These are phyloP conservation scores for Debaryomyces sp. DNA, from an alignment of 1,139 yeast genomes.

Conservation along the genomic window DNA sequence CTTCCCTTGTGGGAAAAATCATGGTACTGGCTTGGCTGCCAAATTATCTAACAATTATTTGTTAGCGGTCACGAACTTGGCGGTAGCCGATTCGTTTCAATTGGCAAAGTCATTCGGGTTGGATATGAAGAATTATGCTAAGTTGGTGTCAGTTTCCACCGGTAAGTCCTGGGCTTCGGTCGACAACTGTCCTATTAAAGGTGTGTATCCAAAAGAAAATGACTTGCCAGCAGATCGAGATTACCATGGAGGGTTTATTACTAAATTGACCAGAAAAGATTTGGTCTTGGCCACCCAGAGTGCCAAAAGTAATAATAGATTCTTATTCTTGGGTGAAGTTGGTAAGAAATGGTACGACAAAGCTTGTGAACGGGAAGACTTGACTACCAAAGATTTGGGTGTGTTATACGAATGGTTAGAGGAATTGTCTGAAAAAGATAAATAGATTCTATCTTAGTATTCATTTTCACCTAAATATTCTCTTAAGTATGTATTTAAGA, in stretches of 20 bases:
- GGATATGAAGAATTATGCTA: constrained; percentile 51
- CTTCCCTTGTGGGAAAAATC: constrained; percentile 54
- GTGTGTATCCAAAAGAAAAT: constrained; percentile 46
- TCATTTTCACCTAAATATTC: neutral
- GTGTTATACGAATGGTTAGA: constrained; percentile 52
- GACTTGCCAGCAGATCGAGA: constrained; percentile 51
- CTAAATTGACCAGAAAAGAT: constrained; percentile 58
- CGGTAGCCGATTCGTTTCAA: constrained; percentile 63
- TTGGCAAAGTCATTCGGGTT: constrained; percentile 58
- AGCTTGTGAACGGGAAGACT: constrained; percentile 47
- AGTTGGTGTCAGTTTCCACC: constrained; percentile 58
- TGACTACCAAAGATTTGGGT: constrained; percentile 48
- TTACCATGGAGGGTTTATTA: constrained; percentile 57
- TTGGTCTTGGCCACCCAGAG: constrained; percentile 56
- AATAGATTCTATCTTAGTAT: neutral
- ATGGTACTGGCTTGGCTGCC: constrained; percentile 62
- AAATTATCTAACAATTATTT: constrained; percentile 61
- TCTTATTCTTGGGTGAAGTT: constrained; percentile 45
- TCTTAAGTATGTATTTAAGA: neutral
- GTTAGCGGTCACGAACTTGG: constrained; percentile 59
- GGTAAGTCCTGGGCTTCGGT: constrained; percentile 66
- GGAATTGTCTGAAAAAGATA: constrained; percentile 4
- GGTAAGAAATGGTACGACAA: constrained; percentile 47
- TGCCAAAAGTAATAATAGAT: constrained; percentile 40
- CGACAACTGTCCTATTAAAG: constrained; percentile 62